Conservation (phyloP, 1,284 basidiomycete genomes). For the Ganoderma sinense region DNA sequence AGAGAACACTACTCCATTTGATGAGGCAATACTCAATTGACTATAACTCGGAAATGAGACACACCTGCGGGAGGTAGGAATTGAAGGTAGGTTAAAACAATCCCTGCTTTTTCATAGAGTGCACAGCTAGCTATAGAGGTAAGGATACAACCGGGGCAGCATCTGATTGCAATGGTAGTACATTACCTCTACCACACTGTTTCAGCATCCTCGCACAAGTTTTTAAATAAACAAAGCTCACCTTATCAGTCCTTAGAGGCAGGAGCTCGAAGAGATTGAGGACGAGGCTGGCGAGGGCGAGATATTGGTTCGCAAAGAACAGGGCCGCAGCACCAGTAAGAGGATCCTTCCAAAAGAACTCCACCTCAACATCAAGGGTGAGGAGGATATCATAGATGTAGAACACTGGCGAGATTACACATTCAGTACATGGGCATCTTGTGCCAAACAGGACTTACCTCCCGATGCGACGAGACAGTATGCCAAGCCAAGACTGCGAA, state of each 20-base stretch:
- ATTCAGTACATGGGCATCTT: not conserved
- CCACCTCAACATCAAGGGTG: constrained; percentile 21
- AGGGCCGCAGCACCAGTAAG: constrained; percentile 15
- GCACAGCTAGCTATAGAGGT: not conserved
- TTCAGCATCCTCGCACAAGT: not conserved
- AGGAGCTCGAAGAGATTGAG: not conserved
- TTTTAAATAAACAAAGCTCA: not conserved
- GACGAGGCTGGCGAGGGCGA: not conserved
- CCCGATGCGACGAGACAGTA: not conserved
- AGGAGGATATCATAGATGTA: constrained; percentile 16
- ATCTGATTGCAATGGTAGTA: not conserved
- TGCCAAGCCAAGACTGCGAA: not conserved
- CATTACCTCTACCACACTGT: not conserved
- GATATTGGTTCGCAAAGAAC: constrained; percentile 19
- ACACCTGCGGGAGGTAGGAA: not conserved
- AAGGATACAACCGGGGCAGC: not conserved
- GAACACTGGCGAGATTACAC: constrained; percentile 1
- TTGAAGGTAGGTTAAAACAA: not conserved
- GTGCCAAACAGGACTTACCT: not conserved
- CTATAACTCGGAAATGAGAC: not conserved
- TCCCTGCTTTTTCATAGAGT: not conserved
- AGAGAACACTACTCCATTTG: not conserved
- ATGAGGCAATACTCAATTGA: not conserved
- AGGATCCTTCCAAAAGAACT: constrained; percentile 12
- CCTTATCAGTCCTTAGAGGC: not conserved